Conservation (phyloP, 768 basidiomycete species). For the Termitomyces sp. region DNA sequence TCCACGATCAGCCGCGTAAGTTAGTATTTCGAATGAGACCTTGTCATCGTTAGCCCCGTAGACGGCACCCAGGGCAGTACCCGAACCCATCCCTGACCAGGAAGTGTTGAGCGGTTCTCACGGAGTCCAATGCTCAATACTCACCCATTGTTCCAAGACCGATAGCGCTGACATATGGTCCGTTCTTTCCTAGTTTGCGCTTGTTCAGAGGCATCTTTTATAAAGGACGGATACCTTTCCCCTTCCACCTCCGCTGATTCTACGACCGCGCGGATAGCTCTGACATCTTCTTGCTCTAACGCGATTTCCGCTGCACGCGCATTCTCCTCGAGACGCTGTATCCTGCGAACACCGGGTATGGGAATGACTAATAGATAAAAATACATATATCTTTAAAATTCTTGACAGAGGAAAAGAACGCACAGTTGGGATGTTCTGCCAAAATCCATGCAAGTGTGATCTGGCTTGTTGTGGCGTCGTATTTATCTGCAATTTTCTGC, state of each 20-base stretch:
- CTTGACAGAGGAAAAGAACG: background rate
- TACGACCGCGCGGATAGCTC: slow-evolving; percentile 14
- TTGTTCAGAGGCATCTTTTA: slow-evolving; percentile 10
- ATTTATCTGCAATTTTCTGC: slow-evolving; percentile 24
- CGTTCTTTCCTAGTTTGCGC: slow-evolving; percentile 19
- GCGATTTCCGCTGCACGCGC: slow-evolving; percentile 14
- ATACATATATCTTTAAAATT: background rate
- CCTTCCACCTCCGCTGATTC: background rate
- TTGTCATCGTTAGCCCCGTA: slow-evolving; percentile 26
- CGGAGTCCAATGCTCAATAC: background rate
- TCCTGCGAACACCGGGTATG: slow-evolving; percentile 18
- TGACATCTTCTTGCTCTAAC: slow-evolving; percentile 16
- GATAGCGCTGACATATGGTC: slow-evolving; percentile 21
- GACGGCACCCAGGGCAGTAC: slow-evolving; percentile 9
- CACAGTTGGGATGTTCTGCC: slow-evolving; percentile 18
- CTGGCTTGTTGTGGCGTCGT: slow-evolving; percentile 35
- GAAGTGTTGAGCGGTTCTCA: background rate
- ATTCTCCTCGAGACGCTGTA: slow-evolving; percentile 16
- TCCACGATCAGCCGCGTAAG: slow-evolving; percentile 18
- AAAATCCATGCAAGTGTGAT: slow-evolving; percentile 42
- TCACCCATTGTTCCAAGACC: slow-evolving; percentile 23
- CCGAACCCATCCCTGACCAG: background rate
- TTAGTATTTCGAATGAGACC: slow-evolving; percentile 13
- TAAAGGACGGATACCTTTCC: background rate
- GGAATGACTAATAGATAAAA: slow-evolving; percentile 16